phyloP scores from a whole-genome alignment of 2,329 filamentous ascomycete species.

The Chaetomiaceae sp. region DNA sequence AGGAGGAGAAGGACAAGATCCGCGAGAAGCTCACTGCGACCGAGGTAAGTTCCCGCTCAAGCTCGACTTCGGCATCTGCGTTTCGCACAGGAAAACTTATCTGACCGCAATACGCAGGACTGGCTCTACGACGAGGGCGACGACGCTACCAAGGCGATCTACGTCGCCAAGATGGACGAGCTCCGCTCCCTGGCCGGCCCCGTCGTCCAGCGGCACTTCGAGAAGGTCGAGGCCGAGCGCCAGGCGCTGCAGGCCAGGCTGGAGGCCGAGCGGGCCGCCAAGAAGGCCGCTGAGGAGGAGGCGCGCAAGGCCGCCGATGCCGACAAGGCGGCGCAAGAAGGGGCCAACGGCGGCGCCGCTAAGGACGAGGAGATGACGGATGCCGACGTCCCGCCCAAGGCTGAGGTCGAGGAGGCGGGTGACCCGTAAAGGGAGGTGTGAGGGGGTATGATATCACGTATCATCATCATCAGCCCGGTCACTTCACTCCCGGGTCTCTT shows the following conservation, averaged over 20 bases:
- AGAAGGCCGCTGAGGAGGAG: conserved; percentile 57
- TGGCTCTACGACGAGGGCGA: conserved; percentile 98
- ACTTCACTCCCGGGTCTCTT: conserved; percentile 2
- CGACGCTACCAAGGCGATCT: conserved; percentile 87
- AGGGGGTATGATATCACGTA: too few relatives aligned
- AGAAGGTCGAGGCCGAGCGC: conserved; percentile 85
- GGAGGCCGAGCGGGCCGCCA: conserved; percentile 72
- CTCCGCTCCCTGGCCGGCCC: conserved; percentile 86
- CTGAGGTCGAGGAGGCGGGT: conserved; percentile 42
- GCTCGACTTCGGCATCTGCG: background rate
- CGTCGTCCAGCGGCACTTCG: conserved; percentile 89
- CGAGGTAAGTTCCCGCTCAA: conserved; percentile 64
- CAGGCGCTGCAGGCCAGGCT: conserved; percentile 68
- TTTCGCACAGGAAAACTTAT: too few relatives aligned
- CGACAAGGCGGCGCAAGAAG: conserved; percentile 42
- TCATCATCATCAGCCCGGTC: too few relatives aligned
- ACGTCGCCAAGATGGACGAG: conserved; percentile 92
- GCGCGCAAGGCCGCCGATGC: conserved; percentile 47
- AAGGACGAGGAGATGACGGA: conserved; percentile 61
- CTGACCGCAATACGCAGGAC: conserved; percentile 54
- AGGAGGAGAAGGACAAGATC: conserved; percentile 87
- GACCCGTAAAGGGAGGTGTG: conserved; percentile 18
- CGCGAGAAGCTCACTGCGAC: conserved; percentile 73
- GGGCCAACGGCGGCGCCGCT: conserved; percentile 28
- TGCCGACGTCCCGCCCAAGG: conserved; percentile 45